Percentiles rank a stretch among this genome's conserved stretches.
Conservation (phyloP, 2,329 filamentous ascomycete genomes). For the Hyphodiscus sp. region DNA sequence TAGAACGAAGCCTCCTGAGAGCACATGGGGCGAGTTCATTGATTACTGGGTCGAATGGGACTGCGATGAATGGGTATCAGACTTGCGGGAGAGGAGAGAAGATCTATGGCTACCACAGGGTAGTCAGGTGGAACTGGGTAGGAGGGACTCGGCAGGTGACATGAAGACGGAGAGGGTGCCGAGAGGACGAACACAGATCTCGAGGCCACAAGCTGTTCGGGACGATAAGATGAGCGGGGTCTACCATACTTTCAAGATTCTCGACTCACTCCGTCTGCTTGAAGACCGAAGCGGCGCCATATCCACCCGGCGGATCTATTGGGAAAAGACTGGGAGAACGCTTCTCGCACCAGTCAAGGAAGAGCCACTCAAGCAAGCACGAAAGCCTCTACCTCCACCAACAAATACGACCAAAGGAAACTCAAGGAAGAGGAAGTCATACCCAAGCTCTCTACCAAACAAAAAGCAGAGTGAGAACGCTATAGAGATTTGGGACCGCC, state of each 20-base stretch:
- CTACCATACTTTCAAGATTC: slow-evolving; percentile 26
- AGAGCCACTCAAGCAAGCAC: slow-evolving; percentile 2
- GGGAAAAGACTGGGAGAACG: slow-evolving; percentile 5
- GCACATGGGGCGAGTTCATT: slow-evolving; percentile 65
- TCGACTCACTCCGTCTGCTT: slow-evolving; percentile 20
- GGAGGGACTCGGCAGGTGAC: slow-evolving; percentile 8
- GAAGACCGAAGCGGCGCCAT: slow-evolving; percentile 14
- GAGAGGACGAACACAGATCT: background rate
- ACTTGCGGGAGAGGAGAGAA: slow-evolving; percentile 37
- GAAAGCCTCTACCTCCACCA: slow-evolving; percentile 5
- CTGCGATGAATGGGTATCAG: slow-evolving; percentile 65
- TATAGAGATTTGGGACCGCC: slow-evolving; percentile 6
- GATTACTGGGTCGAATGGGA: slow-evolving; percentile 73
- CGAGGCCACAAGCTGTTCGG: slow-evolving; percentile 18
- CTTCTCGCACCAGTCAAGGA: slow-evolving; percentile 1
- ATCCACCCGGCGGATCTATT: slow-evolving; percentile 15
- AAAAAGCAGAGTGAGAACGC: background rate
- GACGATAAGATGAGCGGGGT: slow-evolving; percentile 28
- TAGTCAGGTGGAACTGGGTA: slow-evolving; percentile 7
- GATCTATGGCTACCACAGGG: slow-evolving; percentile 30
- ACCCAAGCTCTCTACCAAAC: background rate
- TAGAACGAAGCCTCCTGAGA: slow-evolving; percentile 64
- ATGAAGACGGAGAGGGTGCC: slow-evolving; percentile 1
- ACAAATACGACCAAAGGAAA: background rate
- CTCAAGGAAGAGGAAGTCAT: slow-evolving; percentile 11